Percentiles rank a stretch among this genome's conserved stretches.
These are phyloP conservation scores for Hydnum rufescens DNA, from an alignment of 768 basidiomycete genomes.

Conservation along the genomic window DNA sequence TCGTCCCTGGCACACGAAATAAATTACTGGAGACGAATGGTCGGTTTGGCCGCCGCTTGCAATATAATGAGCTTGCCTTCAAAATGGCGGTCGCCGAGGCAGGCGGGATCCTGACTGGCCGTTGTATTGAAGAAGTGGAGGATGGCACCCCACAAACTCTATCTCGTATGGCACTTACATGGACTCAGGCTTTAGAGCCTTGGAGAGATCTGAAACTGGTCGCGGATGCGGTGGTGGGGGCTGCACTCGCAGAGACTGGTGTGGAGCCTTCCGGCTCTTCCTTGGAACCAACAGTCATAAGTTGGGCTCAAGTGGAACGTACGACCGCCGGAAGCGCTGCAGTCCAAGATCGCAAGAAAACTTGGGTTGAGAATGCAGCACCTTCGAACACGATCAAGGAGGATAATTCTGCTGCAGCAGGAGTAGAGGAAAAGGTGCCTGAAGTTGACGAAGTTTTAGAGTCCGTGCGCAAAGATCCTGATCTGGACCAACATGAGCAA, in stretches of 20 bases:
- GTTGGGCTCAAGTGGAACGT: constrained; percentile 24
- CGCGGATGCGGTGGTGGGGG: neutral
- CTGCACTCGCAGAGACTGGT: neutral
- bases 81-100: constrained; percentile 65
- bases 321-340: constrained; percentile 47
- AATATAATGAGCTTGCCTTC: constrained; percentile 65
- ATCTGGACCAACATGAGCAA: constrained; percentile 66
- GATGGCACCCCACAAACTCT: neutral
- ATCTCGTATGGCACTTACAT: neutral
- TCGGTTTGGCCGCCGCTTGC: constrained; percentile 41
- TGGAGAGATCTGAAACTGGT: neutral
- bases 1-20: constrained; percentile 46
- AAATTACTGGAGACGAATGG: constrained; percentile 31
- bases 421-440: neutral
- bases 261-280: neutral
- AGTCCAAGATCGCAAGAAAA: constrained; percentile 24
- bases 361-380: constrained; percentile 38
- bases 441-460: constrained; percentile 53
- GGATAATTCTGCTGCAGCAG: constrained; percentile 17
- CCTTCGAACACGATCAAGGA: constrained; percentile 19
- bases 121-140: neutral
- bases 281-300: constrained; percentile 16
- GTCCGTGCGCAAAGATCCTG: constrained; percentile 47
- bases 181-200: neutral
- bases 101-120: constrained; percentile 28